Percentiles rank a stretch among this genome's conserved stretches.
Evolutionary conservation across 78 protist species (phyloP).

Genomic region (Pelomyxa schiedti): DNA sequence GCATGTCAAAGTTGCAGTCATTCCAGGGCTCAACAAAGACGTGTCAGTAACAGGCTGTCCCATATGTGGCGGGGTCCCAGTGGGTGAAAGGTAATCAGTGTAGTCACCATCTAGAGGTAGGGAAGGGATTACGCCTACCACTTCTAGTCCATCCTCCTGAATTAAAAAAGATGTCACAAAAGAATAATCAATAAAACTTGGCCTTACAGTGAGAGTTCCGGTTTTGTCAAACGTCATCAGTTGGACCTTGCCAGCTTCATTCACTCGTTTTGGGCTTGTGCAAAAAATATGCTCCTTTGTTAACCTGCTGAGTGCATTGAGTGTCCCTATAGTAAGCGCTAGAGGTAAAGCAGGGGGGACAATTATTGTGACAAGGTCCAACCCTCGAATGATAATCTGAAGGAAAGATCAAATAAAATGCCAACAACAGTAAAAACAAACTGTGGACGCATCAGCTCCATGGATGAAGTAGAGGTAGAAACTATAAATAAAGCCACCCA

Average conservation of each 20-base stretch:
- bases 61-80: too few species aligned
- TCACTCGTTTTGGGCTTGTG: slow-evolving; percentile 30
- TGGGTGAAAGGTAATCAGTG: too few species aligned
- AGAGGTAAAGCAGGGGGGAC: slow-evolving; percentile 84
- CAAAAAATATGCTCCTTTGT: slow-evolving; percentile 43
- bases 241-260: slow-evolving; percentile 58
- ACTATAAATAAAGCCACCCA: slow-evolving; percentile 23
- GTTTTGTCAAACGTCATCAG: slow-evolving; percentile 81
- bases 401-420: too few species aligned
- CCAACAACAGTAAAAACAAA: too few species aligned
- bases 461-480: slow-evolving; percentile 10
- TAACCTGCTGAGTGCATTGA: slow-evolving; percentile 49
- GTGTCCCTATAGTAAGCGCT: slow-evolving; percentile 69
- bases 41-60: too few species aligned
- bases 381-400: slow-evolving; percentile 27
- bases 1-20: too few species aligned
- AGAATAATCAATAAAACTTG: too few species aligned
- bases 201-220: slow-evolving; percentile 86
- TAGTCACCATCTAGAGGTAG: too few species aligned
- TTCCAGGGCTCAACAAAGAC: too few species aligned
- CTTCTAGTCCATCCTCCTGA: too few species aligned
- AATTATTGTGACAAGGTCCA: slow-evolving; percentile 74
- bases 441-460: not conserved
- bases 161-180: slow-evolving; percentile 49
- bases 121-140: too few species aligned